Conservation (phyloP, 106 monocot species). For the Dendrobium huoshanense region DNA sequence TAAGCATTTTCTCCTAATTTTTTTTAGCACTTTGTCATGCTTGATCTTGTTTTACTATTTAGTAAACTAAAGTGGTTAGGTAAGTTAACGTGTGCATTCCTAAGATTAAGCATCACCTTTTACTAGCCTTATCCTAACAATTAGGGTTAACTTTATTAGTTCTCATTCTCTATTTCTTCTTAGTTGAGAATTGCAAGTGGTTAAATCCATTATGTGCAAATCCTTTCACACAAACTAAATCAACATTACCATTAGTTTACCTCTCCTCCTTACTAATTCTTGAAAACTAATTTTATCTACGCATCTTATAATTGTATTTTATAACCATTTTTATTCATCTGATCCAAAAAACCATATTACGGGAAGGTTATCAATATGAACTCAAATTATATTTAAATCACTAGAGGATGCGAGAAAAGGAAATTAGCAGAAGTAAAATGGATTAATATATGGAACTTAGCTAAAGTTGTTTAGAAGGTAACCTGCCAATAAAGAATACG, state of each 20-base stretch:
- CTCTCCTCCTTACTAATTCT: background rate
- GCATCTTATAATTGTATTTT: background rate
- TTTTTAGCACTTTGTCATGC: background rate
- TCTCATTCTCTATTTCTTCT: background rate
- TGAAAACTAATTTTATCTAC: background rate
- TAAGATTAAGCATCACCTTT: background rate
- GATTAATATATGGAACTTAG: background rate
- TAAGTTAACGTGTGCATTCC: background rate
- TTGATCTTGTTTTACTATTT: background rate
- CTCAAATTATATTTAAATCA: background rate
- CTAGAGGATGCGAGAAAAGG: background rate
- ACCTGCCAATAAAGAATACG: conserved; percentile 90
- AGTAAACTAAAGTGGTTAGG: background rate
- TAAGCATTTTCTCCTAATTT: background rate
- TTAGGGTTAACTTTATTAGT: background rate
- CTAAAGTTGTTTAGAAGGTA: conserved; percentile 3
- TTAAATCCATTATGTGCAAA: background rate
- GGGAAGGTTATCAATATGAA: background rate
- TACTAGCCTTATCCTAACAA: background rate
- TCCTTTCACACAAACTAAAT: background rate
- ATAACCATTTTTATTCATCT: background rate
- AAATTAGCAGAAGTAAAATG: background rate
- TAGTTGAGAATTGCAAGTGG: background rate
- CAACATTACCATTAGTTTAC: background rate
- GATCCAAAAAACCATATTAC: background rate